Base-by-base conservation (phyloP, 169 alveolate genomes). In the Toxoplasma gondii region DNA sequence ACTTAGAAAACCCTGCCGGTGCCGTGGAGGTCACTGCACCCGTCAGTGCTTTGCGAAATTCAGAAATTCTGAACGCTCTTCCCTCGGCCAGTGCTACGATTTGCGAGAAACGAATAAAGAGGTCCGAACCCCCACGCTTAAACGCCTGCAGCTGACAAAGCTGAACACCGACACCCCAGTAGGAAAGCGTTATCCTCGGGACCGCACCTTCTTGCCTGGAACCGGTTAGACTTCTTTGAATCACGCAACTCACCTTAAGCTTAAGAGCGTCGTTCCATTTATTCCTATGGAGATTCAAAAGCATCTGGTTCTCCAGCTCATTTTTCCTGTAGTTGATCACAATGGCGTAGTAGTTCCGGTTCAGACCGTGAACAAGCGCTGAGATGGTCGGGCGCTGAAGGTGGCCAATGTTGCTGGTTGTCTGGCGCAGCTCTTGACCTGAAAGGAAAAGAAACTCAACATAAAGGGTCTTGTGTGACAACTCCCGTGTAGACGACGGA, bases 341-440 rank as follows among this genome's bases (percentile, higher is more conserved):
- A 80, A 99, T 98, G 39, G 99, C 98, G 96, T 99, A 99, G 97
- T 99, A 99, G 95, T 99, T 98, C 91, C 99, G 96, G 96, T 98
- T 98, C 45, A 99, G 96, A 24, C 99, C 99, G 93, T 98, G 99
- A 49, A 98, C 98, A 58, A 98, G 95, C 12, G 99, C 99, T 34
- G 98, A 98, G 53, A 96, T 93, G 67, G 96, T 80, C 64, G 97
- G 97, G 91, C 95, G 95, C 90, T 94, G 93, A 49, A 96, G 95
- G 88, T 96, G 97, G 38, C 97, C 99, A 84, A 99, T 98, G 95
- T 99, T 99, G 82, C 99, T 98, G 49, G 99, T 99, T 24, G 99
- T 99, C 96, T 99, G 99, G 95, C 99, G 97, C 36, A 99, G 99
- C 96, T 99, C 99, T 96, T 97, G 99, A 16, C 99, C 98, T 96